Conservation (phyloP, 2,329 filamentous ascomycete genomes). For the Cercospora brassicicola region DNA sequence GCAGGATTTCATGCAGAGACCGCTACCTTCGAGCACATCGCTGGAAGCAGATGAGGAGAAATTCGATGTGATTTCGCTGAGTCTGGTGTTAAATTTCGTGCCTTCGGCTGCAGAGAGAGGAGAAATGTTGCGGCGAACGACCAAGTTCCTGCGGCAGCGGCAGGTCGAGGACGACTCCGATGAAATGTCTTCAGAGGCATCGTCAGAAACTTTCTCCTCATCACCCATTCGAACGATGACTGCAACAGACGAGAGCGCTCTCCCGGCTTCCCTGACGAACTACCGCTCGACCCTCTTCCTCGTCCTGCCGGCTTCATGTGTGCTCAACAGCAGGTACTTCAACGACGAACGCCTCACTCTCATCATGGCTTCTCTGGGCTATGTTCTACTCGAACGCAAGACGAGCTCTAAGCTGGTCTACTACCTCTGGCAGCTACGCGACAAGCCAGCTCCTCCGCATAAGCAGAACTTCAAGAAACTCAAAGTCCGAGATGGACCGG, state of each 20-base stretch:
- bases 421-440: conserved; percentile 71
- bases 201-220: neutral
- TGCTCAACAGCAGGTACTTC: conserved; percentile 88
- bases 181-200: neutral
- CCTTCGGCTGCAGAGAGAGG: conserved; percentile 73
- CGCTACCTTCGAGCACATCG: conserved; percentile 57
- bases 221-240: neutral
- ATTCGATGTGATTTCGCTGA: conserved; percentile 90
- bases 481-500: conserved; percentile 71
- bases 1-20: conserved; percentile 91
- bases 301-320: conserved; percentile 83
- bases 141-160: conserved; percentile 61
- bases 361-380: conserved; percentile 79
- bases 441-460: conserved; percentile 27
- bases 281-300: conserved; percentile 63
- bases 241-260: conserved; percentile 18
- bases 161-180: neutral
- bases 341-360: conserved; percentile 65
- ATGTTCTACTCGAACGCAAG: conserved; percentile 65
- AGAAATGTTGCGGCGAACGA: conserved; percentile 77
- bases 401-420: conserved; percentile 81
- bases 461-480: conserved; percentile 63
- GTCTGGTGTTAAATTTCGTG: conserved; percentile 91
- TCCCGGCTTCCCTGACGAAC: conserved; percentile 3
- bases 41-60: conserved; percentile 33